Base-by-base conservation (phyloP, 352 stramenopile genomes). In the Phytopythium sindhum region DNA sequence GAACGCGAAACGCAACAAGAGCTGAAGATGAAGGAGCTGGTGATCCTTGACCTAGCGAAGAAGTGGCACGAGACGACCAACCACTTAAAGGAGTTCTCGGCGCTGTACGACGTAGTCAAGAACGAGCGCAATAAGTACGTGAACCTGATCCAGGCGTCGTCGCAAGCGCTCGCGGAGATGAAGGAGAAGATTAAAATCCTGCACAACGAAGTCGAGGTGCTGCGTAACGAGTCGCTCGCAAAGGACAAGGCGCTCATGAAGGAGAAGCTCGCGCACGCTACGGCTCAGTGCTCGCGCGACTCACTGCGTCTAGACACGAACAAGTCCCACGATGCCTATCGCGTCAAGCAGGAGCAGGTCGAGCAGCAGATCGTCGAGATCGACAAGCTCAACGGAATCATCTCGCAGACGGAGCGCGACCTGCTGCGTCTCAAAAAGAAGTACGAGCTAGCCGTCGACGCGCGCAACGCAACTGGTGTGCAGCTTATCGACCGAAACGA, bases 111-210 rank as follows among this genome's bases (percentile, higher is more conserved):
- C 51, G 87, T 98, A 15, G 91, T 98, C 56, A 98, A 98, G 73
- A 97, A 96, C 67, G 95, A 98, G 66, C 86, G 94, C 39, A 98
- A 98, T 73, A 98, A 98, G 67, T 98, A 98, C 66, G 94, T 98
- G 29, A 98, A 97, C 64, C 65, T 98, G 33, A 98, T 98, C 61
- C 93, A 98, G 67, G 78, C 88, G 26, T 86, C 79, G 10, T 86
- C 89, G 3, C 94, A 98, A 67, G 92, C 93, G 26, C 81, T 98
- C 1, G 93, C 91, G 8, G 94, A 98, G 73, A 98, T 98, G 94
- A 97, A 97, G 53, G 95, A 98, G 65, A 98, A 98, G 68, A 98
- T 98, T 70, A 97, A 98, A 67, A 97, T 98, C 64, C 69, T 98
- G 29, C 81, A 96, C 61, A 98, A 98, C 63, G 94, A 98, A 73